Evolutionary conservation across 108 stramenopile species (phyloP), one percentile per base, ranked within the genome.

Genomic region (Fistulifera pelliculosa): DNA sequence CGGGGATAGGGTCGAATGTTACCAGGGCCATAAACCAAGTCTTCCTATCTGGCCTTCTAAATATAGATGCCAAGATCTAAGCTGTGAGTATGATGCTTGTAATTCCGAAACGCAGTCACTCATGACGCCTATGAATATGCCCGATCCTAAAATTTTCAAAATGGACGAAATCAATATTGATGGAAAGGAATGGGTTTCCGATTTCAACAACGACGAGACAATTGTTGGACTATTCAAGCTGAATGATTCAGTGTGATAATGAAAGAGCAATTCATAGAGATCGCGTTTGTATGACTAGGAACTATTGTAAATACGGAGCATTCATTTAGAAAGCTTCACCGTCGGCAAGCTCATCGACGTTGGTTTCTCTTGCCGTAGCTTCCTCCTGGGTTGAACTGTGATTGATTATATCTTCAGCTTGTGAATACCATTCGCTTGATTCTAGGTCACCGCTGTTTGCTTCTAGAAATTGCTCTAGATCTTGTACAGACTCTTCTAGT

Each of bases 1-100:
- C 8, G 70, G 70, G n/a, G 64, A 76, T 25, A 74, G 64, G 55
- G 64, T 83, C 15, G 81, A 83, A 55, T 83, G 81, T 48, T 83
- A 76, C 53, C 57, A 50, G 12, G 71, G 44, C 19, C 6, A 61
- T 16, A 52, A 55, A n/a, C 56, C 23, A 25, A 31, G 12, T 17
- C 22, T 51, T 23, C 28, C 75, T 7, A 27, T 56, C 3, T 82
- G 80, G 80, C 80, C 74, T 0, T 66, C 64, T 39, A 55, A 60
- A 27, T 77, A 65, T 54, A 68, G 49, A 15, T 77, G 76, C 47
- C 69, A 68, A 19, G 73, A 80, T 5, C 47, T 71, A 8, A 49
- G 17, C 47, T 56, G 41, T 22, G 28, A 26, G 59, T 64, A n/a
- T 15, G 41, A 47, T 52, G 35, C 57, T 43, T 31, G 8, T 42